Evolutionary conservation across 495 filamentous ascomycete genomes (phyloP).

Genomic region (Astrocystis sublimbata): DNA sequence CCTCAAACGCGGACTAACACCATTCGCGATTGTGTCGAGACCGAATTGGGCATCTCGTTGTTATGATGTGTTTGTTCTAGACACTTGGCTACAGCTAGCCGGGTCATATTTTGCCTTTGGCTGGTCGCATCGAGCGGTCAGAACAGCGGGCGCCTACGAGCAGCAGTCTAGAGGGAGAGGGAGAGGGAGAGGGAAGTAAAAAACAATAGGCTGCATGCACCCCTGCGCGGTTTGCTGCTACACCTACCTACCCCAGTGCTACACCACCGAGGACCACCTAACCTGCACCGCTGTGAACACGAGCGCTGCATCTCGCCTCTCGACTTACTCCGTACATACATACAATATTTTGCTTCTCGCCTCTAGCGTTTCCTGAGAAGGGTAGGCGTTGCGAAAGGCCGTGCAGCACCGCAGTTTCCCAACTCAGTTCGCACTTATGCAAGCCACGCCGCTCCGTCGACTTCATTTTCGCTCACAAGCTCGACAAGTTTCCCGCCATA

Average conservation of each 20-base stretch:
- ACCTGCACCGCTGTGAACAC: slow-evolving; percentile 19
- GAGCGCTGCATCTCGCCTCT: slow-evolving; percentile 10
- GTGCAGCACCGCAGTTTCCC: slow-evolving; percentile 1
- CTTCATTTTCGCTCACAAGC: neutral
- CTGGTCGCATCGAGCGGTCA: slow-evolving; percentile 5
- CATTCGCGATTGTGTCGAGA: slow-evolving; percentile 1
- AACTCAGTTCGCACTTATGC: neutral
- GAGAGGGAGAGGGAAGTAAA: too few species aligned
- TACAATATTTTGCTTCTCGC: too few species aligned
- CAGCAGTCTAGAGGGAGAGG: too few species aligned
- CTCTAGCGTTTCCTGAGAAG: neutral
- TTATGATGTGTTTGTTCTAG: slow-evolving; percentile 16
- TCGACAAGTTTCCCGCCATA: slow-evolving; percentile 13
- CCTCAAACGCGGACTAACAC: slow-evolving; percentile 7
- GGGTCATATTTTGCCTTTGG: slow-evolving; percentile 9
- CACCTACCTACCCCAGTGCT: slow-evolving; percentile 8
- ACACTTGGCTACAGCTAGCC: slow-evolving; percentile 17
- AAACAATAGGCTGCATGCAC: too few species aligned
- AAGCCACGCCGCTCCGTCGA: slow-evolving; percentile 9
- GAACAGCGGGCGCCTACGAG: neutral
- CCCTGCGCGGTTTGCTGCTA: neutral
- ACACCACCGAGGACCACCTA: slow-evolving; percentile 7
- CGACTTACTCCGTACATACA: too few species aligned
- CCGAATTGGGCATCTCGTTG: slow-evolving; percentile 4
- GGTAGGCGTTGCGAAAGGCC: neutral